Conservation (phyloP, 257 asterid species). For the Solanum sparsipilum region DNA sequence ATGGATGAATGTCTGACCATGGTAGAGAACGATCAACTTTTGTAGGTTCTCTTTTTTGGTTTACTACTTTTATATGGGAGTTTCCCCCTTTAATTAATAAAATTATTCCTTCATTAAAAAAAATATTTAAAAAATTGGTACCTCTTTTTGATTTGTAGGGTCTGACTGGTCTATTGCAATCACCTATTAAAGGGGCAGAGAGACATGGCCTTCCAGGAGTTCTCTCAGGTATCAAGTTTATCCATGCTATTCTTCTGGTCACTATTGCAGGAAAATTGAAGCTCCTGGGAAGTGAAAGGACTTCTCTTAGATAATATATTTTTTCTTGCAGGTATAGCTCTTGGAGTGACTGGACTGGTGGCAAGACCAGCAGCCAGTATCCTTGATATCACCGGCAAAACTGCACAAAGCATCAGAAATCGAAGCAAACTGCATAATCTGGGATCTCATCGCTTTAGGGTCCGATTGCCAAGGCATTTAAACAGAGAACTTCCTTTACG, state of each 20-base stretch:
- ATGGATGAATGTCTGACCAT: not conserved
- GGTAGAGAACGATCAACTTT: not conserved
- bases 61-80: not conserved
- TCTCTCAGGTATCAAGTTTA: conserved; percentile 51
- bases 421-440: conserved; percentile 67
- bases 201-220: conserved; percentile 96
- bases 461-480: conserved; percentile 85
- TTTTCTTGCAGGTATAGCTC: conserved; percentile 59
- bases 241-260: not conserved
- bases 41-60: not conserved
- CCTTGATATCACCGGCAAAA: conserved; percentile 93
- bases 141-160: conserved; percentile 39
- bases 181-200: conserved; percentile 97
- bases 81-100: not conserved
- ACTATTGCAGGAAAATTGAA: not conserved
- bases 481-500: conserved; percentile 50
- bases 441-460: conserved; percentile 49
- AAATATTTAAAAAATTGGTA: not conserved
- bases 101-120: not conserved
- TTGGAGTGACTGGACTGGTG: conserved; percentile 89
- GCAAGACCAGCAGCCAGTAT: conserved; percentile 98
- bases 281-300: not conserved
- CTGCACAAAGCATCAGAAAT: conserved; percentile 94
- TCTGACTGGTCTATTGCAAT: conserved; percentile 92
- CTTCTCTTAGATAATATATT: not conserved